These are phyloP conservation scores for Herpetomonas samuelpessoai DNA, from an alignment of 208 protist species.

Conservation along the genomic window DNA sequence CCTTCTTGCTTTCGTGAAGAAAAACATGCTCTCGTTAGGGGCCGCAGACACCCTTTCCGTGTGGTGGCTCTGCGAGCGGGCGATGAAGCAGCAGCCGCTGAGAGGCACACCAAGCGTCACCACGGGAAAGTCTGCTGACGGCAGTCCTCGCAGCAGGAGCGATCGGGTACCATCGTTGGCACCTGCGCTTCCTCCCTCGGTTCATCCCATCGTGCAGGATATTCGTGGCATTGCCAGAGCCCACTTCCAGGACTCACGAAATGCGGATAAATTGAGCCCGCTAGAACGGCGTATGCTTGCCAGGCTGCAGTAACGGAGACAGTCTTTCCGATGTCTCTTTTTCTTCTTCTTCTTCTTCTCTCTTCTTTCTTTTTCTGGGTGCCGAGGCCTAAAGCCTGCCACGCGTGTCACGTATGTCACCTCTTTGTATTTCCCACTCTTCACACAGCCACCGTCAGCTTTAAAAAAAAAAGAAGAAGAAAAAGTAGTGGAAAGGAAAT, in stretches of 20 bases:
- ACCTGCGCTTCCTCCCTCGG: too few species aligned
- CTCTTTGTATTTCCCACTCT: too few species aligned
- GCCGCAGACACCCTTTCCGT: conserved; percentile 47
- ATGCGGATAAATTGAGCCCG: conserved; percentile 24
- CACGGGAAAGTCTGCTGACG: too few species aligned
- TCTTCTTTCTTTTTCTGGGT: not conserved
- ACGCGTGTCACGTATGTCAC: too few species aligned
- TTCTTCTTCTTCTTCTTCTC: conserved; percentile 4
- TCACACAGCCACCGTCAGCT: too few species aligned
- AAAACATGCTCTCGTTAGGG: conserved; percentile 35
- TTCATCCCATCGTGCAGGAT: conserved; percentile 16
- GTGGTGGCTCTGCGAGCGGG: conserved; percentile 23
- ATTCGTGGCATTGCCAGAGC: conserved; percentile 20
- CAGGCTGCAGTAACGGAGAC: conserved; percentile 10
- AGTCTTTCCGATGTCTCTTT: not conserved
- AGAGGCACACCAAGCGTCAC: not conserved
- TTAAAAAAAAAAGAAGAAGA: too few species aligned
- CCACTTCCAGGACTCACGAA: conserved; percentile 15
- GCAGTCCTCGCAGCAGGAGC: too few species aligned
- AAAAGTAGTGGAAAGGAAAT: too few species aligned
- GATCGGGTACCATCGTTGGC: too few species aligned
- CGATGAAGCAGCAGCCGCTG: conserved; percentile 1
- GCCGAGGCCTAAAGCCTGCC: conserved; percentile 13
- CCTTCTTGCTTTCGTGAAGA: conserved; percentile 31
- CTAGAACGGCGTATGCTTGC: conserved; percentile 21